Evolutionary conservation across 495 filamentous ascomycete species (phyloP), one percentile per base, ranked within the genome.

Genomic region (Usnea hakonensis): DNA sequence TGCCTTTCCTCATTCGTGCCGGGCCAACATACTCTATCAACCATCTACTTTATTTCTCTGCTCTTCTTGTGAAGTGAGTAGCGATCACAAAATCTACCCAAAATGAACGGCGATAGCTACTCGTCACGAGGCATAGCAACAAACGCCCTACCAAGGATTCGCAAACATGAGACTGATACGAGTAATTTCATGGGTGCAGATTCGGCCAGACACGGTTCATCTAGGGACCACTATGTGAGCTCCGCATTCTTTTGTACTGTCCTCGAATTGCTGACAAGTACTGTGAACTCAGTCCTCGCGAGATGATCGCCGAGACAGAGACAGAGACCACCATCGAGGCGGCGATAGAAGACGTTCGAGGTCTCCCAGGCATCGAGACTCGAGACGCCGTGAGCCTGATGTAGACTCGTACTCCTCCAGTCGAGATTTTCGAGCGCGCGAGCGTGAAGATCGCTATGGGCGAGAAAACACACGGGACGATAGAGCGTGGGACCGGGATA

Each of bases 101-200:
- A 62, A 64, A 95, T 95, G 90, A 94, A 93, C 87, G 88, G 88
- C 70, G 90, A 94, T 72, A 86, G 78, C 68, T 93, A 93, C 75
- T 86, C 88, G 64, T 84, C 88, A 73, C 85, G 89, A 85, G 88
- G 87, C 87, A 78, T 74, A 78, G 69, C 64, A 54, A 69, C 66
- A 70, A 71, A 63, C 58, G 52, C 61, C 64, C 65, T 69, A 61
- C 67, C 67, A 62, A 70, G 68, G 63, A 64, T 69, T 55, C 68
- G 68, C 44, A 70, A 69, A 63, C 68, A 68, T 69, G 70, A 71
- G 53, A 62, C 68, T 66, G 65, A 62, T 63, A 70, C 66, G 70
- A 67, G 69, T 65, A 69, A 71, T 67, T 52, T 69, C 67, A 46
- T 46, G 9, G 65, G 57, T 70, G 73, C 71, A 83, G 88, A 87